Evolutionary conservation across 768 basidiomycete species (phyloP), one percentile per base, ranked within the genome.

Genomic region (Heimioporus sp.): DNA sequence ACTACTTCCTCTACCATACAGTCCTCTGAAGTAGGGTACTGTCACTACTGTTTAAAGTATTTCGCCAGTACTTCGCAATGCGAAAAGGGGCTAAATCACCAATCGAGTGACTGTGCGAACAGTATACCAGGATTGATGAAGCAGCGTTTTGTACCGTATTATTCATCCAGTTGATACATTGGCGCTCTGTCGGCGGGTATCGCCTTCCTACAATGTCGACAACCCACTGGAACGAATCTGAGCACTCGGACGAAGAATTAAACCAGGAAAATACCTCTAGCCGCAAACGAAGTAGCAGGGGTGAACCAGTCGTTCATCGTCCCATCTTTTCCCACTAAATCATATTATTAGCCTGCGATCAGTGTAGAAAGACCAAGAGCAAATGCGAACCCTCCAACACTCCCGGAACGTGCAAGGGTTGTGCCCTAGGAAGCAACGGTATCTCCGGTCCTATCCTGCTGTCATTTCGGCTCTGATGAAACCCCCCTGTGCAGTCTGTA

Each of bases 301-400:
- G 84, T 82, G 50, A 51, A 61, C 44, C 21, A n/a, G 12, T 44
- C 44, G 20, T 51, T 56, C 37, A 39, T 49, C 51, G 5, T 9
- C 28, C 40, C 48, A 19, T 42, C n/a, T 51, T 48, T 47, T 15
- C 20, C 37, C 48, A 47, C 55, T 65, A 20, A 68, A 46, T 47
- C 40, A 11, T 48, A 34, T 41, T 37, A 28, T 55, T 59, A 90
- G 90, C 90, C 31, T 93, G 90, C 60, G 90, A 92, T 73, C 86
- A 91, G 58, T 93, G 90, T 60, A 78, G 90, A 44, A 92, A 90
- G 73, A 87, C 87, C 8, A 93, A 92, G 72, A 87, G 86, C 73
- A 91, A 92, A 66, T 92, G 91, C 64, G 89, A 91, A 63, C 79
- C 82, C 43, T 72, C 70, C 32, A 57, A 46, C 4, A 74, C 74